Evolutionary conservation across 345 rosid species (phyloP).

Genomic region (Citrus reticulata): DNA sequence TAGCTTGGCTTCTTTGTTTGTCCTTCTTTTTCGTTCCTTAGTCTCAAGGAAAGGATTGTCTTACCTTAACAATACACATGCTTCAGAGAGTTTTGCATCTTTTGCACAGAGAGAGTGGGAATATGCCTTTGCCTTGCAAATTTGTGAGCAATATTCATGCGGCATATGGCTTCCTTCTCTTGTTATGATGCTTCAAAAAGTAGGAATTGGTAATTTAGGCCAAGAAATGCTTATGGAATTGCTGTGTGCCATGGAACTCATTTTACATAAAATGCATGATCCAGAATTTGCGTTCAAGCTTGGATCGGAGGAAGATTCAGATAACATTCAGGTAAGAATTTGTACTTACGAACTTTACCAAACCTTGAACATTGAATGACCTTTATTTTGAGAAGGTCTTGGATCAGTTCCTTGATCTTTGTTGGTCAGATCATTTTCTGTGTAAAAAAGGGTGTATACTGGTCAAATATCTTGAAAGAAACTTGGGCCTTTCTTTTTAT

Average conservation of each 20-base stretch:
- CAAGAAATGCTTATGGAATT: conserved; percentile 37
- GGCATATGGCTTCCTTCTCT: conserved; percentile 84
- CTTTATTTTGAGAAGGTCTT: neutral
- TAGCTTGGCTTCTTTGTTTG: conserved; percentile 75
- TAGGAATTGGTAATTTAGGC: conserved; percentile 31
- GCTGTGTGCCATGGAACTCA: conserved; percentile 55
- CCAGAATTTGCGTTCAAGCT: conserved; percentile 71
- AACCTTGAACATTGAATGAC: neutral
- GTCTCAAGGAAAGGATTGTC: conserved; percentile 48
- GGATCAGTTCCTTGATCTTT: neutral
- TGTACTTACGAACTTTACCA: neutral
- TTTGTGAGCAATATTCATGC: conserved; percentile 76
- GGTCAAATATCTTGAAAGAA: neutral
- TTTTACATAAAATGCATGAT: conserved; percentile 65
- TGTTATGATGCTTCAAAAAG: conserved; percentile 49
- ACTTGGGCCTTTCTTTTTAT: neutral
- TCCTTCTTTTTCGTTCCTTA: conserved; percentile 64
- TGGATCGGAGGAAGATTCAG: conserved; percentile 53
- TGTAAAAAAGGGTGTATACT: neutral
- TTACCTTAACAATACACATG: conserved; percentile 24
- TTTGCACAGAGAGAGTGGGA: conserved; percentile 67
- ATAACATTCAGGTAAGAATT: conserved; percentile 61
- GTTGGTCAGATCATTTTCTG: neutral
- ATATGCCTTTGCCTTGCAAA: conserved; percentile 66
- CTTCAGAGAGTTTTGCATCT: conserved; percentile 33